Conservation (phyloP, 352 stramenopile species). For the Plasmopara halstedii region DNA sequence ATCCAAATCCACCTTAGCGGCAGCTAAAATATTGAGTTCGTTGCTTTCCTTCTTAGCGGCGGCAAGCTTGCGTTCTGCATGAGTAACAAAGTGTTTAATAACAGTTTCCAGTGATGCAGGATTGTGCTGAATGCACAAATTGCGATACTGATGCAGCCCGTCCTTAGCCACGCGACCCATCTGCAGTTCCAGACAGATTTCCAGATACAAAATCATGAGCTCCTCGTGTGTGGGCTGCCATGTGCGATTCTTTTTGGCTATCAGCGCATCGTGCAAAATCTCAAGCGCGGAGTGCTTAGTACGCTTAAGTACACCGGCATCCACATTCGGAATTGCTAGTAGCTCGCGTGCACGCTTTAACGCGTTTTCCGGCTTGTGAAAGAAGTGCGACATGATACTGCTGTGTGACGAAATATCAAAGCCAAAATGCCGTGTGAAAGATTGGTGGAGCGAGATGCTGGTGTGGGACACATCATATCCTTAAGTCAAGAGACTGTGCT, state of each 20-base stretch:
- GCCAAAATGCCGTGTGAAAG: too few relatives aligned
- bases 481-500: too few relatives aligned
- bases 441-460: too few relatives aligned
- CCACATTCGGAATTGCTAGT: slow-evolving; percentile 64
- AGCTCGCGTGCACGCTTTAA: slow-evolving; percentile 88
- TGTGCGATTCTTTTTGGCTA: slow-evolving; percentile 92
- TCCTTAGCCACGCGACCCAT: slow-evolving; percentile 94
- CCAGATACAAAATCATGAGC: slow-evolving; percentile 95
- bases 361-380: slow-evolving; percentile 89
- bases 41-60: slow-evolving; percentile 82
- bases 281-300: slow-evolving; percentile 79
- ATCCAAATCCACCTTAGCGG: slow-evolving; percentile 86
- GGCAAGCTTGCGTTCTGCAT: slow-evolving; percentile 85
- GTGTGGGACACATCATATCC: too few relatives aligned
- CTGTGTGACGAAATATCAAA: too few relatives aligned
- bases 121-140: slow-evolving; percentile 91
- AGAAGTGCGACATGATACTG: slow-evolving; percentile 68
- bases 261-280: slow-evolving; percentile 92
- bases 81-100: slow-evolving; percentile 88
- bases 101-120: slow-evolving; percentile 93
- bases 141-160: slow-evolving; percentile 97
- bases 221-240: slow-evolving; percentile 97
- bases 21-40: slow-evolving; percentile 71
- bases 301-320: slow-evolving; percentile 59
- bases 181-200: slow-evolving; percentile 95